Evolutionary conservation across 2,329 filamentous ascomycete species (phyloP), one percentile per base, ranked within the genome.

Genomic region (Aspergillus sp.): DNA sequence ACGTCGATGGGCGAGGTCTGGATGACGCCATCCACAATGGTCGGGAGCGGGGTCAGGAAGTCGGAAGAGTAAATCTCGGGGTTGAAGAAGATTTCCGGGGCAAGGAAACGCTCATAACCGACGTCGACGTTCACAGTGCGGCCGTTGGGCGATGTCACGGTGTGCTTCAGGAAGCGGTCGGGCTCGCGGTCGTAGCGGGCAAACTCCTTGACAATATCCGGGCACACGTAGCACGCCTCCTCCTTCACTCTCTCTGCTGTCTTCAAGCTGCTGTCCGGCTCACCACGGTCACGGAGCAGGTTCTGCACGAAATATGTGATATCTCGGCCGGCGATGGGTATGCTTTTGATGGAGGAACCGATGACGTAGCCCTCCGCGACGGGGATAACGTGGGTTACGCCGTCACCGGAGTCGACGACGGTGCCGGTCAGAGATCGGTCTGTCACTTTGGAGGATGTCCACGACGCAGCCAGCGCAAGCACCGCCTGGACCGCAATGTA

Each of bases 1-100:
- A 98, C 93, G 56, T 98, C 91, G 51, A 98, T 98, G 26, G 91
- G 91, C 20, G 89, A 94, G 35, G 86, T 89, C 64, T 98, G 91
- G 51, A 98, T 98, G 43, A 96, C 91, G 35, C 82, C 82, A 57
- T 98, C 91, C 41, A 98, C 93, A 31, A 98, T 91, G 31, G 76
- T 83, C 15, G 91, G 91, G 6, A 98, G 75, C 10, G 91, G 91
- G 8, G 91, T 98, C 45, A 98, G 69, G 70, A 98, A 98, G 59
- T 98, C 91, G 46, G 89, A 96, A 41, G 86, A 94, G 73, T 96
- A 96, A 53, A 98, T 98, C 67, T 98, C 91, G 17, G 91, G 91
- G 66, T 98, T 98, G 77, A 98, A 98, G 67, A 98, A 98, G 56
- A 98, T 98, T 63, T 98, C 91, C 15, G 93, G 93, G 2, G 91